Base-by-base conservation (phyloP, 1,284 basidiomycete species). In the Takashimella koratensis region DNA sequence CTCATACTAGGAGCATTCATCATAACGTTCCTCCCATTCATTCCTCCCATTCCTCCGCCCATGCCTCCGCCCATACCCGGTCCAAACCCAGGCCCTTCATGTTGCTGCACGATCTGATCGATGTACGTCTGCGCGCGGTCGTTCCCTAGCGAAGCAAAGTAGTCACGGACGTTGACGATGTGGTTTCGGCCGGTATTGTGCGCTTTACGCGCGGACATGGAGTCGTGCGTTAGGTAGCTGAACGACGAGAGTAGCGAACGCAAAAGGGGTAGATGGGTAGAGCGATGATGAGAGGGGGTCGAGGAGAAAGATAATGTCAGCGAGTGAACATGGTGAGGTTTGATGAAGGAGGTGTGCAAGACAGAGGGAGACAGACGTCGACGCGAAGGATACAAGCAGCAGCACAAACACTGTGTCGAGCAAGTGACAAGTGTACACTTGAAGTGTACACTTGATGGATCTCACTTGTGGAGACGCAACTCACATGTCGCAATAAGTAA, bases 131-230 rank as follows among this genome's bases (percentile, higher is more conserved):
- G 94, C 12, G 94, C 90, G 76, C 95, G 92, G 79, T 96, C 91
- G 73, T 95, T 91, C 54, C 93, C 92, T 56, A 98, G 83, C 3
- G 89, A 91, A 25, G 91, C 89, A 77, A 98, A 98, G 76, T 98
- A 98, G 68, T 98, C 95, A 61, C 92, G 81, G 57, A 98, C 95
- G 71, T 98, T 98, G 48, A 90, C 82, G 42, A 98, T 82, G 73
- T 98, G 95, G 77, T 98, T 98, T 56, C 94, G 82, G 57, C 95
- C 95, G 60, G 86, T 91, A 78, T 98, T 98, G 77, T 98, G 95
- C 45, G 95, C 95, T 77, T 97, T 97, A 62, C 95, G 88, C 30
- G 98, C 95, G 51, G 59, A 68, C 56, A 61, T 62, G 45, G 64
- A 65, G 64, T 73, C 68, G 60, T 71, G 70, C 39, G 68, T 72